phyloP scores from a whole-genome alignment of 1,284 basidiomycete species.

The Bjerkandera adusta region DNA sequence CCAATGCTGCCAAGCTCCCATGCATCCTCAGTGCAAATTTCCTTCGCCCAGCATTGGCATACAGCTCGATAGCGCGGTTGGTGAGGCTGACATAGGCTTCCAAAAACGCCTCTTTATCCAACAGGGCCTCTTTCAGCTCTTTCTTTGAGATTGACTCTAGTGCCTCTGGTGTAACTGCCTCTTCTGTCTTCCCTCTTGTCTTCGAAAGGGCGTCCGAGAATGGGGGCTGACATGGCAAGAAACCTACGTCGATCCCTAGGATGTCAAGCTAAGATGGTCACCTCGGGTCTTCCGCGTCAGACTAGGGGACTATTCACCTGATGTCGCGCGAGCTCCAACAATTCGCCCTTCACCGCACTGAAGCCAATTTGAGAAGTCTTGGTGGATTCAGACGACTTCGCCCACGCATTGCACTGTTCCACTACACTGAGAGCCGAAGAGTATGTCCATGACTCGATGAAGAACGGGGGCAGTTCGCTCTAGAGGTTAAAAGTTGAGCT shows the following conservation, averaged over 20 bases:
- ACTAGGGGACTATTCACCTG: too few species aligned
- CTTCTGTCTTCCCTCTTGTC: conserved; percentile 19
- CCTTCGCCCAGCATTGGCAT: conserved; percentile 74
- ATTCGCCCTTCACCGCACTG: conserved; percentile 75
- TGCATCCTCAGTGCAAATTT: conserved; percentile 86
- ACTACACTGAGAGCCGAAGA: conserved; percentile 87
- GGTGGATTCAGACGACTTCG: conserved; percentile 43
- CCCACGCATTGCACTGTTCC: conserved; percentile 82
- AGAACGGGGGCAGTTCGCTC: conserved; percentile 72
- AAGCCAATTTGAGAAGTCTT: conserved; percentile 45
- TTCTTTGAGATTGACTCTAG: conserved; percentile 50
- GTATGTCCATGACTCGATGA: conserved; percentile 94
- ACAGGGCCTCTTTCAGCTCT: conserved; percentile 64
- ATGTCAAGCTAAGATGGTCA: conserved; percentile 75
- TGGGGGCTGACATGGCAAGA: conserved; percentile 71
- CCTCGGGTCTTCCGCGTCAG: too few species aligned
- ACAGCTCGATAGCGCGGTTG: conserved; percentile 81
- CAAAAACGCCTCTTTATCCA: conserved; percentile 62
- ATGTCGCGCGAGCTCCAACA: conserved; percentile 77
- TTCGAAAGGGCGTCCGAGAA: conserved; percentile 53
- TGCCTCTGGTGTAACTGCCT: conserved; percentile 18
- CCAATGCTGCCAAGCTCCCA: conserved; percentile 81
- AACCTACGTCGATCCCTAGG: conserved; percentile 70
- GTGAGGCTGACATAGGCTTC: conserved; percentile 73
- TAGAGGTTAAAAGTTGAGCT: conserved; percentile 30